Conservation (phyloP, 2,329 filamentous ascomycete species). For the Verticillium klebahnii region DNA sequence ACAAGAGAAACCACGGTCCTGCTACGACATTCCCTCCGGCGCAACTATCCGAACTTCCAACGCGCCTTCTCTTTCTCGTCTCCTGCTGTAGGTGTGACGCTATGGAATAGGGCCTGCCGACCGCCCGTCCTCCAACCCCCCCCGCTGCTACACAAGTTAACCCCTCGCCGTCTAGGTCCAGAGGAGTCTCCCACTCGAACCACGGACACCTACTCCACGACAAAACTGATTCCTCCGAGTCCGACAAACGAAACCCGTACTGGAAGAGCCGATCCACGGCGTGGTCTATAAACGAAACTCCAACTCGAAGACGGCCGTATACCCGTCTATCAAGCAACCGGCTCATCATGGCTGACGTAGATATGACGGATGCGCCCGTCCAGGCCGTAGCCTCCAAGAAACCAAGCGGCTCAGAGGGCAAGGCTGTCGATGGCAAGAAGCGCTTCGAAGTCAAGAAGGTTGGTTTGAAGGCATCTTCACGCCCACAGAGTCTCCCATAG, state of each 20-base stretch:
- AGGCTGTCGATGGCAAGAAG: conserved; percentile 70
- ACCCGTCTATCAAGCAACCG: neutral
- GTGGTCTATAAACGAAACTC: neutral
- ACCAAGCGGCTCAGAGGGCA: conserved; percentile 41
- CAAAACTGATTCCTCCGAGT: neutral
- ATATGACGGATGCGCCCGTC: conserved; percentile 84
- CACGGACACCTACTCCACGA: neutral
- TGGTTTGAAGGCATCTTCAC: conserved; percentile 5
- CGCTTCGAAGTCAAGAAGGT: conserved; percentile 99
- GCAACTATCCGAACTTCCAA: neutral
- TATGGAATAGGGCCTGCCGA: neutral
- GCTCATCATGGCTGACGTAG: conserved; percentile 79
- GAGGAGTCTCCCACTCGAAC: neutral
- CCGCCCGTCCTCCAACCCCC: neutral
- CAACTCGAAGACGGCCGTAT: neutral
- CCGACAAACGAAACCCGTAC: neutral
- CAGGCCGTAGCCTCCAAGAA: conserved; percentile 51
- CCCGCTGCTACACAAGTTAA: neutral
- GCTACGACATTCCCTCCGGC: neutral
- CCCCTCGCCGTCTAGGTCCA: neutral
- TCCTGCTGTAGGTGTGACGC: neutral
- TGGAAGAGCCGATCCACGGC: neutral
- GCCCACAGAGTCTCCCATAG: too few relatives aligned
- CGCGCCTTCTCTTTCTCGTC: neutral
- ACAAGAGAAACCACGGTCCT: neutral